Conservation (phyloP, 495 filamentous ascomycete species). For the Lasiosphaeria hispida region DNA sequence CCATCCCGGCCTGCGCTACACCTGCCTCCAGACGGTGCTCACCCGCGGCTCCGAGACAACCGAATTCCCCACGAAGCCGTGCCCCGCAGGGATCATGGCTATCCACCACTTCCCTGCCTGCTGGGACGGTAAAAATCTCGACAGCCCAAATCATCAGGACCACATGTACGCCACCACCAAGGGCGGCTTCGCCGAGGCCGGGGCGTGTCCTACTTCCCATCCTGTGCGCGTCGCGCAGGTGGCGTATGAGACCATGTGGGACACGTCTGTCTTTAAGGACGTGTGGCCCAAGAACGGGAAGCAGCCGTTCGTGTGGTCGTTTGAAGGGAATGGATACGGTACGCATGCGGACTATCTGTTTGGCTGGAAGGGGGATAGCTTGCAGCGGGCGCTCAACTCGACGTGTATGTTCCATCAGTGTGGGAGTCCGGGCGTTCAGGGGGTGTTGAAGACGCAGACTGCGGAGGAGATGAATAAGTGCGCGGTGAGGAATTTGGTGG, state of each 20-base stretch:
- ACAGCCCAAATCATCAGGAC: conserved; percentile 34
- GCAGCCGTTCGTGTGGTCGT: conserved; percentile 42
- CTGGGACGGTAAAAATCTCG: conserved; percentile 32
- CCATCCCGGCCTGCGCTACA: conserved; percentile 33
- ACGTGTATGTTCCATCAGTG: conserved; percentile 42
- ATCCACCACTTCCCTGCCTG: conserved; percentile 28
- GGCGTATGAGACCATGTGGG: conserved; percentile 42
- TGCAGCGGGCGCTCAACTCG: conserved; percentile 38
- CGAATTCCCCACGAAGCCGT: conserved; percentile 26
- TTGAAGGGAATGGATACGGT: conserved; percentile 31
- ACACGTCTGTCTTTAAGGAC: conserved; percentile 38
- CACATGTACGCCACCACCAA: conserved; percentile 38
- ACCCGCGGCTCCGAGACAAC: conserved; percentile 23
- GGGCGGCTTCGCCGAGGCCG: conserved; percentile 34
- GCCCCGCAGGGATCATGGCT: conserved; percentile 33
- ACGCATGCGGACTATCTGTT: conserved; percentile 43
- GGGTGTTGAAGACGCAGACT: conserved; percentile 37
- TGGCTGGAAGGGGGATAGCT: conserved; percentile 38
- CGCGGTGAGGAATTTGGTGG: conserved; percentile 34
- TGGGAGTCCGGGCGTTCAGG: conserved; percentile 11
- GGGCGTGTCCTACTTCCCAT: conserved; percentile 30
- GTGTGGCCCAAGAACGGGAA: conserved; percentile 42
- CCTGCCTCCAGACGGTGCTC: conserved; percentile 21
- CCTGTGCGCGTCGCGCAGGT: conserved; percentile 37
- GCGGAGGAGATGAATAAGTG: conserved; percentile 39